Evolutionary conservation across 1,139 yeast genomes (phyloP).

Genomic region (Meyerozyma smithsonii): DNA sequence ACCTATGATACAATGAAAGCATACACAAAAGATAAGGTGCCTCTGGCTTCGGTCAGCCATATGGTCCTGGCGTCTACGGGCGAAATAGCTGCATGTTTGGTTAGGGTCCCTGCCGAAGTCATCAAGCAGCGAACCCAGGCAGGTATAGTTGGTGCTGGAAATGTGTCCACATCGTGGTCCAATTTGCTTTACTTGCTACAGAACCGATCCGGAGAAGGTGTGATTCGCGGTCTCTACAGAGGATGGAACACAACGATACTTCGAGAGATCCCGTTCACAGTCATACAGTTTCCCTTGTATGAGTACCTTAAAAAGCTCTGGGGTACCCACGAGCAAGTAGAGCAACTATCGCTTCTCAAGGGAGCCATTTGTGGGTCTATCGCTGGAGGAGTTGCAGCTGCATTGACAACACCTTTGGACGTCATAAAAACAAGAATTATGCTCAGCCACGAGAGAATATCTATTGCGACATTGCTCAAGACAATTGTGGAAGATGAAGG

Average conservation of each 20-base stretch:
- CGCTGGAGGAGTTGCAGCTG: constrained; percentile 96
- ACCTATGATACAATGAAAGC: constrained; percentile 79
- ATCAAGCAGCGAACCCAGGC: constrained; percentile 94
- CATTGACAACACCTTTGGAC: constrained; percentile 88
- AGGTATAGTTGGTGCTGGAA: constrained; percentile 39
- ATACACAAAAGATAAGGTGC: constrained; percentile 34
- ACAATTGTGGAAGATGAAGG: constrained; percentile 64
- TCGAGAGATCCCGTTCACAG: constrained; percentile 94
- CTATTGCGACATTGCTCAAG: constrained; percentile 41
- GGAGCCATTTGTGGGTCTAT: constrained; percentile 94
- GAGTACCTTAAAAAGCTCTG: constrained; percentile 68
- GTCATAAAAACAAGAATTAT: constrained; percentile 88
- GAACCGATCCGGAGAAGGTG: constrained; percentile 68
- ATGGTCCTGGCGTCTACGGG: constrained; percentile 88
- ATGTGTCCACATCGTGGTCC: constrained; percentile 58
- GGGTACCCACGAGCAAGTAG: constrained; percentile 26
- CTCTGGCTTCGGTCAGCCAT: constrained; percentile 48
- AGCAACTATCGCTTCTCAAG: constrained; percentile 53
- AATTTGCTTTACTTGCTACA: constrained; percentile 56
- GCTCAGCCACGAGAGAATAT: constrained; percentile 55
- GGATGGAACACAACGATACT: constrained; percentile 92
- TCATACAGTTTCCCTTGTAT: constrained; percentile 91
- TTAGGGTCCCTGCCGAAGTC: constrained; percentile 95
- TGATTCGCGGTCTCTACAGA: constrained; percentile 72
- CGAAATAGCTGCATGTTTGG: constrained; percentile 87